These are phyloP conservation scores for Hygrophila difformis DNA, from an alignment of 257 asterid species.

Conservation along the genomic window DNA sequence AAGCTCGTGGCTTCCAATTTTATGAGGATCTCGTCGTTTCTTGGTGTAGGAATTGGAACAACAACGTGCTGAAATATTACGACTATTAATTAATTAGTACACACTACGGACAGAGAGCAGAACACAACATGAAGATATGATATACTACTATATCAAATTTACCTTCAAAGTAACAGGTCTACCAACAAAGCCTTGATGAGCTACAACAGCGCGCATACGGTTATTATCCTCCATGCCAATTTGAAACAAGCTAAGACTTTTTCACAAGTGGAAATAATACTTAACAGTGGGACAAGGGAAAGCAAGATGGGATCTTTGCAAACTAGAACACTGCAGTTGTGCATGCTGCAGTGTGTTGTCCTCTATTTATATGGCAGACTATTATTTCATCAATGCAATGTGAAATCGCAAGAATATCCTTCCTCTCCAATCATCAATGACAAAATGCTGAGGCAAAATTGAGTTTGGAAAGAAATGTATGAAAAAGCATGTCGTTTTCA, in stretches of 20 bases:
- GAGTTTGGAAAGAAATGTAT: too few relatives aligned
- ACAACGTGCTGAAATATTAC: constrained; percentile 67
- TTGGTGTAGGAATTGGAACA: constrained; percentile 48
- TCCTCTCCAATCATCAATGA: too few relatives aligned
- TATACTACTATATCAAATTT: too few relatives aligned
- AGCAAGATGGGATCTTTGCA: neutral
- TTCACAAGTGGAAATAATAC: neutral
- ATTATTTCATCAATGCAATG: neutral
- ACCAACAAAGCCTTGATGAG: constrained; percentile 29
- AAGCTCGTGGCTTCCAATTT: constrained; percentile 64
- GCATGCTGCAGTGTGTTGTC: too few relatives aligned
- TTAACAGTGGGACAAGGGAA: neutral
- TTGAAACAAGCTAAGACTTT: neutral
- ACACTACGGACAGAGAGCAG: too few relatives aligned
- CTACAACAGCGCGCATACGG: constrained; percentile 51
- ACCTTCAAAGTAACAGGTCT: constrained; percentile 52
- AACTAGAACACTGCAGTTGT: too few relatives aligned
- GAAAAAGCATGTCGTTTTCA: too few relatives aligned
- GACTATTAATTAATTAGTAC: too few relatives aligned
- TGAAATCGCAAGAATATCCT: constrained; percentile 8
- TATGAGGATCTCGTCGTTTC: constrained; percentile 52
- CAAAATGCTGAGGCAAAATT: too few relatives aligned
- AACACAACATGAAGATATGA: too few relatives aligned
- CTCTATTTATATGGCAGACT: too few relatives aligned
- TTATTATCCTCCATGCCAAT: constrained; percentile 11